A percentile compares a stretch with the other conserved stretches of the same genome.
Conservation (phyloP, 768 basidiomycete genomes). For the Russula ochroleuca region DNA sequence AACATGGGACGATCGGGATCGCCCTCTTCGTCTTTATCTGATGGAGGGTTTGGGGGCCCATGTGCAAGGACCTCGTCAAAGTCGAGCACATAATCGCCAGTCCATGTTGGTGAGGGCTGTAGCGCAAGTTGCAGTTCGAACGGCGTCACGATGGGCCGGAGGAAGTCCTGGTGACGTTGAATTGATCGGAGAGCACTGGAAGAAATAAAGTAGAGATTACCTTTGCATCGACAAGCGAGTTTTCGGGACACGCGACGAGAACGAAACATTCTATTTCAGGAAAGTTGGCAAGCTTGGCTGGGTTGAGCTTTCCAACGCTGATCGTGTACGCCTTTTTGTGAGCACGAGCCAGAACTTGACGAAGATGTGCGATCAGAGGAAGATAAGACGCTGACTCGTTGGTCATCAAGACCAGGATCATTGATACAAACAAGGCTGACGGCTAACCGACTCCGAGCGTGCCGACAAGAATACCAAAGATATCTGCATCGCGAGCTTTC, state of each 20-base stretch:
- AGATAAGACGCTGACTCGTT: constrained; percentile 68
- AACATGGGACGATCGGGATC: constrained; percentile 76
- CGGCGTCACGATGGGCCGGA: constrained; percentile 88
- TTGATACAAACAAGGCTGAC: not conserved
- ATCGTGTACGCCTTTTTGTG: constrained; percentile 57
- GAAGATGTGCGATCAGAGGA: constrained; percentile 58
- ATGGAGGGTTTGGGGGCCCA: constrained; percentile 12
- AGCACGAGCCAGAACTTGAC: constrained; percentile 35
- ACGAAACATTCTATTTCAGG: constrained; percentile 96
- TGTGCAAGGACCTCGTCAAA: constrained; percentile 43
- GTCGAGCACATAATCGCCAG: constrained; percentile 73
- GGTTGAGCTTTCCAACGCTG: constrained; percentile 87
- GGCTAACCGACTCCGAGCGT: constrained; percentile 33
- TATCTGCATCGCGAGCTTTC: constrained; percentile 85
- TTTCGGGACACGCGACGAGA: constrained; percentile 72
- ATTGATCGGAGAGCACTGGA: not conserved
- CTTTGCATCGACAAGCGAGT: constrained; percentile 59
- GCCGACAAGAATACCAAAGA: constrained; percentile 92
- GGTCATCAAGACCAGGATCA: constrained; percentile 2
- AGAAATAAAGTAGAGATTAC: constrained; percentile 32
- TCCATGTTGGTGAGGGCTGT: constrained; percentile 59
- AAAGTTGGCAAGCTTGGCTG: constrained; percentile 93
- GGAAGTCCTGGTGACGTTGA: constrained; percentile 63
- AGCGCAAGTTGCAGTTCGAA: constrained; percentile 85
- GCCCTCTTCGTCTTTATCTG: constrained; percentile 38